These are phyloP conservation scores for Chalaropsis ovoidea DNA, from an alignment of 2,329 filamentous ascomycete species.

Conservation along the genomic window DNA sequence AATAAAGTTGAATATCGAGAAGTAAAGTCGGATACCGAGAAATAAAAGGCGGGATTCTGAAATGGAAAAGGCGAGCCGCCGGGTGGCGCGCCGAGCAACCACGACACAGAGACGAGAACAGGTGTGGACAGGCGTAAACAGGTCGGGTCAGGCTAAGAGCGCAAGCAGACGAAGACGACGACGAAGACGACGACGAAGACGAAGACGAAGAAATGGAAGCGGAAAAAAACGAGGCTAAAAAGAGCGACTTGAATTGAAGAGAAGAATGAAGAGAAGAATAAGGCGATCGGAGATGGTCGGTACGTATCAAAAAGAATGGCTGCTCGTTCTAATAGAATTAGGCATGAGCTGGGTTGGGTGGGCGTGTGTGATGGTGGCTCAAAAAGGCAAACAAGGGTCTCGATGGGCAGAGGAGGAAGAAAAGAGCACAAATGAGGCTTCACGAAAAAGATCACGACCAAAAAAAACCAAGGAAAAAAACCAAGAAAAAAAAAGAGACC, in stretches of 20 bases:
- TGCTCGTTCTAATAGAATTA: slow-evolving; percentile 13
- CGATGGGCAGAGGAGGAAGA: slow-evolving; percentile 20
- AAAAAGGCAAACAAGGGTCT: slow-evolving; percentile 16
- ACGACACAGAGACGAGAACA: slow-evolving; percentile 10
- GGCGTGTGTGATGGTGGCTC: not conserved
- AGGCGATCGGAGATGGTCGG: not conserved
- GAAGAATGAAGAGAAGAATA: slow-evolving; percentile 10
- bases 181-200: not conserved
- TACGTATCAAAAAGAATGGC: slow-evolving; percentile 22
- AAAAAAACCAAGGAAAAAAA: slow-evolving; percentile 20
- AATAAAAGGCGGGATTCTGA: slow-evolving; percentile 4
- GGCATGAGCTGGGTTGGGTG: slow-evolving; percentile 20
- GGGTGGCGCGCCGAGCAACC: slow-evolving; percentile 21
- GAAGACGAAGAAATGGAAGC: not conserved
- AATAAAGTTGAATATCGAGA: not conserved
- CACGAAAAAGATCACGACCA: slow-evolving; percentile 17
- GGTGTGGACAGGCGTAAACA: slow-evolving; percentile 22
- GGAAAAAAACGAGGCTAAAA: slow-evolving; percentile 20
- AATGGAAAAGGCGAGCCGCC: slow-evolving; percentile 24
- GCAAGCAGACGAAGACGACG: not conserved
- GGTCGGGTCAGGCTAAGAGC: slow-evolving; percentile 18
- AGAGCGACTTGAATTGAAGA: slow-evolving; percentile 20
- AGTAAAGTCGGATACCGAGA: not conserved
- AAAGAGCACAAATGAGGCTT: slow-evolving; percentile 17
- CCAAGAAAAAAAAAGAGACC: slow-evolving; percentile 20